Evolutionary conservation across 106 monocot genomes (phyloP).

Genomic region (Apostasia shenzhenica): DNA sequence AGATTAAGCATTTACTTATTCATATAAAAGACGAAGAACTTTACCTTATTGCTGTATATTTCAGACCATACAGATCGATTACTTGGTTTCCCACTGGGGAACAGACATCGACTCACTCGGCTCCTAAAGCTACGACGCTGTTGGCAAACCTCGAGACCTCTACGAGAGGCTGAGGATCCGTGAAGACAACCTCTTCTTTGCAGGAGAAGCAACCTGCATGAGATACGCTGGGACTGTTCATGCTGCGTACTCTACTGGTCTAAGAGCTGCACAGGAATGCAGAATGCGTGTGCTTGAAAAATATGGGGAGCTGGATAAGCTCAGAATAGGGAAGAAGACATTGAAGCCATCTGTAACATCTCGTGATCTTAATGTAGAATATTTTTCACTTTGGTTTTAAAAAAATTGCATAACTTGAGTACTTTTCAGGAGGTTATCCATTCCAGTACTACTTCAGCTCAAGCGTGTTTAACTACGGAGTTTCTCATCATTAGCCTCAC

Average conservation of each 20-base stretch:
- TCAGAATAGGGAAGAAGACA: slow-evolving; percentile 36
- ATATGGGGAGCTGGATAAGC: slow-evolving; percentile 38
- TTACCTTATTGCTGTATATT: background rate
- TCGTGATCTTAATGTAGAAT: too few relatives aligned
- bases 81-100: slow-evolving; percentile 82
- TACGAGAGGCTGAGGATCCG: slow-evolving; percentile 65
- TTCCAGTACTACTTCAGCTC: too few relatives aligned
- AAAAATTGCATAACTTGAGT: too few relatives aligned
- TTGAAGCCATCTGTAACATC: background rate
- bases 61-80: slow-evolving; percentile 44
- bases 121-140: slow-evolving; percentile 57
- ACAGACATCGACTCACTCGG: slow-evolving; percentile 64
- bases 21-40: too few relatives aligned
- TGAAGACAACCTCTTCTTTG: slow-evolving; percentile 86
- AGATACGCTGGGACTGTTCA: slow-evolving; percentile 76
- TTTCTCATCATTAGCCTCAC: too few relatives aligned
- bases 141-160: slow-evolving; percentile 43
- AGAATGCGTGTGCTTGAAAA: slow-evolving; percentile 57
- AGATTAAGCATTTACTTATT: background rate
- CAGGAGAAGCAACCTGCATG: slow-evolving; percentile 79
- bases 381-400: too few relatives aligned
- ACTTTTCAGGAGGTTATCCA: too few relatives aligned
- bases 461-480: too few relatives aligned
- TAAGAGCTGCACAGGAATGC: slow-evolving; percentile 84
- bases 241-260: slow-evolving; percentile 70